These are phyloP conservation scores for Calycina herbarum DNA, from an alignment of 2,329 filamentous ascomycete species.

Conservation along the genomic window DNA sequence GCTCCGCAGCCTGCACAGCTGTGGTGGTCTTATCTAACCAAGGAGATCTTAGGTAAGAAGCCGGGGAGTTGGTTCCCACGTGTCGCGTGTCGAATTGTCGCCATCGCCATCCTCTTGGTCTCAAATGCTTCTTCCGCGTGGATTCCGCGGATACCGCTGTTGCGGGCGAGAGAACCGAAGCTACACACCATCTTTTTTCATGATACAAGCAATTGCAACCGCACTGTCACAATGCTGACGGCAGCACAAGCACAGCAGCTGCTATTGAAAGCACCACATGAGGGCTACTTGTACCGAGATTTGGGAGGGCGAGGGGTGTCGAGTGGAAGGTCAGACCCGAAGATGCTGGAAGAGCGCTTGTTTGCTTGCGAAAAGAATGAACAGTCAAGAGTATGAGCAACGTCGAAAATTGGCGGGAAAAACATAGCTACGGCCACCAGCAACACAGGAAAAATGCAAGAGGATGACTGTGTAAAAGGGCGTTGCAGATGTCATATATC, in stretches of 20 bases:
- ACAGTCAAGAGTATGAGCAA: background rate
- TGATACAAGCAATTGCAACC: background rate
- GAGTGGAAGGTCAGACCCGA: background rate
- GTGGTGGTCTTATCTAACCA: background rate
- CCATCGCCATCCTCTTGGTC: background rate
- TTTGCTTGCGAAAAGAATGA: background rate
- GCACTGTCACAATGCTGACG: constrained; percentile 1
- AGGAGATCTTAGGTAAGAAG: background rate
- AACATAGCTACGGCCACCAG: background rate
- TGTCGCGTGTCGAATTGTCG: background rate
- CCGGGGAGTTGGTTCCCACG: background rate
- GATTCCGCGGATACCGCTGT: background rate
- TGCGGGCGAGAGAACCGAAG: background rate
- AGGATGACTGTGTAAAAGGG: background rate
- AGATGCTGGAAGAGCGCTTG: background rate
- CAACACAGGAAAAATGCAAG: background rate
- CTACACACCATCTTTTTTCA: background rate
- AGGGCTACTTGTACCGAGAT: background rate
- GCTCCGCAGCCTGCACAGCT: background rate
- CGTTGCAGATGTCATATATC: background rate
- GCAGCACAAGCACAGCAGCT: background rate
- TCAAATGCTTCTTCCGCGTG: no score
- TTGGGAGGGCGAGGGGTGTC: background rate
- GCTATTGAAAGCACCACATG: background rate
- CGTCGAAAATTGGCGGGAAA: background rate